Evolutionary conservation across 2,329 filamentous ascomycete species (phyloP).

Genomic region (Ophiostoma triangulosporum): DNA sequence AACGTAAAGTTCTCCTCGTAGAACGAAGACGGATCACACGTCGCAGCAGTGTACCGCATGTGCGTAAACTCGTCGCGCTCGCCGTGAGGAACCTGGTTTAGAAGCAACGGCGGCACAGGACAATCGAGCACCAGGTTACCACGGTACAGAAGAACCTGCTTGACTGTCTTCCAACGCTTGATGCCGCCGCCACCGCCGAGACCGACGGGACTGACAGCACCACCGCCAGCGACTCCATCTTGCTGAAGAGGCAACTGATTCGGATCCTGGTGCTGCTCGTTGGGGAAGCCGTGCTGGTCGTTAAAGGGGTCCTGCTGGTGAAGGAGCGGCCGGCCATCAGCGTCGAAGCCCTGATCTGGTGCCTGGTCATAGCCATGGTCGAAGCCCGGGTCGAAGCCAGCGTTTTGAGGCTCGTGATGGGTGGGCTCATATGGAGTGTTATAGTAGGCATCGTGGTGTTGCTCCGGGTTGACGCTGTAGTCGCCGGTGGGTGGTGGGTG

Average conservation of each 20-base stretch:
- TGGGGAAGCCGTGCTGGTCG: constrained; percentile 26
- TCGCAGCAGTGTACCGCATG: constrained; percentile 89
- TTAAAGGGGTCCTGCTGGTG: neutral
- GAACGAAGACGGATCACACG: constrained; percentile 82
- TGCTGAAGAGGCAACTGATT: constrained; percentile 3
- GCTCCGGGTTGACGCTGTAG: constrained; percentile 67
- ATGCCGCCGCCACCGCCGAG: constrained; percentile 37
- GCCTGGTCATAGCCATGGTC: neutral
- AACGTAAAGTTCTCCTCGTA: constrained; percentile 82
- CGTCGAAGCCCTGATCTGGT: constrained; percentile 50
- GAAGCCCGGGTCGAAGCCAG: neutral
- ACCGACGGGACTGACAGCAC: constrained; percentile 30
- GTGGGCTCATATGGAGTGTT: constrained; percentile 61
- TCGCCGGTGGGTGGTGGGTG: constrained; percentile 44
- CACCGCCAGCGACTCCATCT: constrained; percentile 5
- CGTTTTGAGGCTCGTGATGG: constrained; percentile 45
- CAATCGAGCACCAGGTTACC: constrained; percentile 96
- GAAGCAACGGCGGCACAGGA: constrained; percentile 75
- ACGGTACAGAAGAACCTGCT: constrained; percentile 93
- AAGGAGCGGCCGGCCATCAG: constrained; percentile 64
- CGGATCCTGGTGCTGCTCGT: constrained; percentile 19
- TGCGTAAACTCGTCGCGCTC: constrained; percentile 86
- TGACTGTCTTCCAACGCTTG: constrained; percentile 94
- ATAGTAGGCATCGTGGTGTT: constrained; percentile 79
- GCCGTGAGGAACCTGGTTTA: constrained; percentile 80